phyloP scores from a whole-genome alignment of 495 filamentous ascomycete genomes.

The Aspergillus conjunctus region DNA sequence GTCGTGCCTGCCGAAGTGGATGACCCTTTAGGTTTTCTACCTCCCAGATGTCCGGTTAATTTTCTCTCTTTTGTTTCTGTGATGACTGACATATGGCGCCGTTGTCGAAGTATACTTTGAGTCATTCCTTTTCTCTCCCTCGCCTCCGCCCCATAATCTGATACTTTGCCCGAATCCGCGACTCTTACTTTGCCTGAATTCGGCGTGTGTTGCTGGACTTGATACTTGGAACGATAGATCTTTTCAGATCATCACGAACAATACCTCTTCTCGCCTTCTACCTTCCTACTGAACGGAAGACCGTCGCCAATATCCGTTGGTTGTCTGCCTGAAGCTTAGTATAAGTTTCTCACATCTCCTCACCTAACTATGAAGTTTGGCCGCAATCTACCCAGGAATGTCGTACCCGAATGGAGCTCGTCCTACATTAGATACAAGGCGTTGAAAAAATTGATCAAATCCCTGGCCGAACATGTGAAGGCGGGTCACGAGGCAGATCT shows the following conservation, averaged over 20 bases:
- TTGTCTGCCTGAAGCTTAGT: background rate
- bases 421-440: slow-evolving; percentile 96
- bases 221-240: background rate
- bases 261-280: background rate
- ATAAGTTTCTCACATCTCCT: background rate
- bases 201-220: background rate
- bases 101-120: slow-evolving; percentile 18
- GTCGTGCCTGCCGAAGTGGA: slow-evolving; percentile 7
- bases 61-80: slow-evolving; percentile 7
- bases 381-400: slow-evolving; percentile 81
- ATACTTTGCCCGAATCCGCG: slow-evolving; percentile 5
- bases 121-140: slow-evolving; percentile 18
- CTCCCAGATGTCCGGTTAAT: slow-evolving; percentile 9
- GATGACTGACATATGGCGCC: slow-evolving; percentile 30
- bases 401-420: slow-evolving; percentile 93
- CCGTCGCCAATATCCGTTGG: background rate
- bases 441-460: slow-evolving; percentile 92
- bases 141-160: slow-evolving; percentile 11
- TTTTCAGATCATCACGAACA: background rate
- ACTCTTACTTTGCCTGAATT: background rate
- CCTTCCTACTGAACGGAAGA: background rate
- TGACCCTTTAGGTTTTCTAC: slow-evolving; percentile 17
- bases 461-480: slow-evolving; percentile 61
- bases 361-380: slow-evolving; percentile 76
- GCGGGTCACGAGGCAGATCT: slow-evolving; percentile 76